Evolutionary conservation across 73 alveolate genomes (phyloP).

Genomic region (Tetrahymena elliotti): DNA sequence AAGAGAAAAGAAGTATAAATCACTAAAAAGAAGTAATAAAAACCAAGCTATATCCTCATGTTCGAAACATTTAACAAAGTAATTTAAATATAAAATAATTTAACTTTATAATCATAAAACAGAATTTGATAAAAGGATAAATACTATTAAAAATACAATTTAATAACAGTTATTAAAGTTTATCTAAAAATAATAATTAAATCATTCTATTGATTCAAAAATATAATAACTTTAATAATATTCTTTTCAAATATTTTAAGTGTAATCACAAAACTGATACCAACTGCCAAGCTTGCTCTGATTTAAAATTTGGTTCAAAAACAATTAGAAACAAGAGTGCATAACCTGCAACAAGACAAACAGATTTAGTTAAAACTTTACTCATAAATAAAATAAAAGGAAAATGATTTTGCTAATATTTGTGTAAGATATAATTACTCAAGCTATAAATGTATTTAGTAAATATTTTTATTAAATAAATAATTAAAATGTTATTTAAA

Average conservation of each 20-base stretch:
- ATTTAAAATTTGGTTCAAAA: background rate
- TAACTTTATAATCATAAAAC: background rate
- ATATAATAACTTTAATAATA: too few relatives aligned
- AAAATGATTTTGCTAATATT: too few relatives aligned
- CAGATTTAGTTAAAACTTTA: background rate
- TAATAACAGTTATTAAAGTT: too few relatives aligned
- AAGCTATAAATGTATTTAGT: too few relatives aligned
- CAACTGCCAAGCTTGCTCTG: background rate
- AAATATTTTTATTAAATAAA: too few relatives aligned
- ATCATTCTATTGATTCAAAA: too few relatives aligned
- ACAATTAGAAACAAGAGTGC: background rate
- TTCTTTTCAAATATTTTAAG: too few relatives aligned
- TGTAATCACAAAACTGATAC: background rate
- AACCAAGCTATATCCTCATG: background rate
- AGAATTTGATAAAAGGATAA: background rate
- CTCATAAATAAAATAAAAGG: background rate
- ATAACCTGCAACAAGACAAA: background rate
- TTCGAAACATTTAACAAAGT: background rate
- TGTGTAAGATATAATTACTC: too few relatives aligned
- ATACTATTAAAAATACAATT: background rate
- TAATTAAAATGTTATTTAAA: too few relatives aligned
- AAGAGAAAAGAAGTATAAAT: background rate
- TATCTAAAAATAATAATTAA: background rate
- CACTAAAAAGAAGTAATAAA: background rate
- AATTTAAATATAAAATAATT: background rate